Evolutionary conservation across 106 monocot genomes (phyloP), one percentile per base, ranked within the genome.

Genomic region (Alisma plantagoaquatica): DNA sequence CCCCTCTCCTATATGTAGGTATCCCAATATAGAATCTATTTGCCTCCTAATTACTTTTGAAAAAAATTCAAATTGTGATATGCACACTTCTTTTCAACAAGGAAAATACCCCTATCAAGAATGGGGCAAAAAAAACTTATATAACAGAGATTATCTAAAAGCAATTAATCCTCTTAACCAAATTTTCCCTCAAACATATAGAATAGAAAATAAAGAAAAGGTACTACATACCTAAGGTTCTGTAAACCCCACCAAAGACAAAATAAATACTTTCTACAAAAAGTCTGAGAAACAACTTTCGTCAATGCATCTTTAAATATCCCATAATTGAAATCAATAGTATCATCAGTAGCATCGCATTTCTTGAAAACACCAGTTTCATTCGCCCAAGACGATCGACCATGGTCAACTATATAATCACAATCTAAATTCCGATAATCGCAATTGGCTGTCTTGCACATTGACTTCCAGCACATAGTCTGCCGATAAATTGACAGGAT

Each of bases 241-340:
- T 87, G 93, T 60, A 93, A 69, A 43, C 93, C 93, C 93, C 93
- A 93, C 93, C 93, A 93, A 51, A 93, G 75, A 19, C 79, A 83
- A 72, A 72, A 93, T 29, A 93, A 77, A 41, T 80, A 93, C 43
- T 83, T 87, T 32, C 31, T 63, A n/a, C 80, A 24, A 43, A 93
- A 93, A 10, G 24, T 29, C 11, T 74, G 22, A 17, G 79, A 74
- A 18, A 77, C 69, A 43, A 73, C 60, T 49, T 67, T 72, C 2
- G 57, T 51, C 53, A 93, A 65, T 51, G 74, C 79, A 49, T 64
- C 24, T 32, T 1, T 2, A 53, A 81, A 85, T 55, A 87, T 87
- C 29, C 92, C 93, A 52, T 48, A 93, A 10, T 71, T 46, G 71
- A 87, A 93, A 35, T 2, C 28, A 33, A 64, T 83, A 30, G 18